Conservation (phyloP, 2,329 filamentous ascomycete genomes). For the Epichloe glyceriae region DNA sequence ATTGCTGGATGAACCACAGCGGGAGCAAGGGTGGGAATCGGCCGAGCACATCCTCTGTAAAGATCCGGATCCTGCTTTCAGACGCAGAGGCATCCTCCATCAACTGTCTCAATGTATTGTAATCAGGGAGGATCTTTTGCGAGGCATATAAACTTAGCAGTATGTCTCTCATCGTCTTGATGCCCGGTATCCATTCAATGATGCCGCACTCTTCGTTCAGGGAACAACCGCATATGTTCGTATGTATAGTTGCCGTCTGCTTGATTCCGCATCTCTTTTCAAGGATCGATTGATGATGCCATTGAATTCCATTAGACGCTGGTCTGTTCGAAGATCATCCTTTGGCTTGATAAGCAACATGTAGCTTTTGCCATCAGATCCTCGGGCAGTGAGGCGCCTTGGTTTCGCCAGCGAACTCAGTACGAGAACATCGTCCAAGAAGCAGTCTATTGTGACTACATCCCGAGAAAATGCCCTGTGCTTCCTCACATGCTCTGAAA, state of each 20-base stretch:
- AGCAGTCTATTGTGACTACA: constrained; percentile 66
- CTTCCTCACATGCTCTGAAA: constrained; percentile 56
- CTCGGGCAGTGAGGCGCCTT: constrained; percentile 74
- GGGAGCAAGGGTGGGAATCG: constrained; percentile 76
- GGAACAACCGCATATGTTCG: constrained; percentile 95
- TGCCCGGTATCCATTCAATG: constrained; percentile 96
- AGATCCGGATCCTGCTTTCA: constrained; percentile 52
- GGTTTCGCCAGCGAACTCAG: constrained; percentile 87
- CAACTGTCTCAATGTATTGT: constrained; percentile 47
- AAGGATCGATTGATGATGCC: constrained; percentile 92
- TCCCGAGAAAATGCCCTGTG: constrained; percentile 84
- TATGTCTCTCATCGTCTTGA: constrained; percentile 89
- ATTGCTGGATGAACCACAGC: constrained; percentile 91
- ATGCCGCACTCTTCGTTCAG: constrained; percentile 95
- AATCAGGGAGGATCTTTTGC: constrained; percentile 58
- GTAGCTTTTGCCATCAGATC: constrained; percentile 79
- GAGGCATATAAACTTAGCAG: constrained; percentile 66
- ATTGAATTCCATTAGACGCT: constrained; percentile 98
- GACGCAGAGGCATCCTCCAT: constrained; percentile 50
- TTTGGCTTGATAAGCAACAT: constrained; percentile 94
- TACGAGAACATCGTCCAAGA: constrained; percentile 80
- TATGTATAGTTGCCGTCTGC: constrained; percentile 82
- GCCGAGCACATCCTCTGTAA: constrained; percentile 50
- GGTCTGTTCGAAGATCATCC: constrained; percentile 92
- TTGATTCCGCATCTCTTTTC: constrained; percentile 82